Evolutionary conservation across 495 filamentous ascomycete species (phyloP).

Genomic region (Penicillium salamii): DNA sequence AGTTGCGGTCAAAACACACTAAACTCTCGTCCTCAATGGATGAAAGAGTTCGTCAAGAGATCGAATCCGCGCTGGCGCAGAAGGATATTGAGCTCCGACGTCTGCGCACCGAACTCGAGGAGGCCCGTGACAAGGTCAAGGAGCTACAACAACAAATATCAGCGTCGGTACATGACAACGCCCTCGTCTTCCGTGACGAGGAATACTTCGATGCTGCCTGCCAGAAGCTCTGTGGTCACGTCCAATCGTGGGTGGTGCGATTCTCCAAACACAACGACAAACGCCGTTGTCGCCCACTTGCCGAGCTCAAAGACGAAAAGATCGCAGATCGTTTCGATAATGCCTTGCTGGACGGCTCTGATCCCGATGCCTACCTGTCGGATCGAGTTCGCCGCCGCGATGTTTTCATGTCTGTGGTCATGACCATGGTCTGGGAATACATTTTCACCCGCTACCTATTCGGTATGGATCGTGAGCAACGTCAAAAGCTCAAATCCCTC

Average conservation of each 20-base stretch:
- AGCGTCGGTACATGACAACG: constrained; percentile 63
- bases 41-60: constrained; percentile 57
- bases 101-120: constrained; percentile 73
- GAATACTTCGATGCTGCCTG: constrained; percentile 95
- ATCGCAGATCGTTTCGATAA: constrained; percentile 90
- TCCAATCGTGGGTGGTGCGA: constrained; percentile 92
- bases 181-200: constrained; percentile 79
- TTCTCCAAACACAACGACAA: constrained; percentile 96
- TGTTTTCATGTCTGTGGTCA: constrained; percentile 94
- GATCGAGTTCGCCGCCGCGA: constrained; percentile 85
- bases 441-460: constrained; percentile 97
- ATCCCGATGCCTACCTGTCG: constrained; percentile 78
- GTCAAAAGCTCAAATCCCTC: constrained; percentile 90
- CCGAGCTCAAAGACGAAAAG: constrained; percentile 81
- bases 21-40: constrained; percentile 64
- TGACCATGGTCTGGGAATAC: constrained; percentile 98
- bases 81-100: constrained; percentile 77
- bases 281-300: constrained; percentile 73
- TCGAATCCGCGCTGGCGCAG: constrained; percentile 58
- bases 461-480: constrained; percentile 95
- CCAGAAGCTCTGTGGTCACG: constrained; percentile 86
- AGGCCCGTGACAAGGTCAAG: constrained; percentile 72
- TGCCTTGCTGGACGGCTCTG: constrained; percentile 86
- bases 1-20: constrained; percentile 55
- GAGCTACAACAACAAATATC: constrained; percentile 82